Conservation (phyloP, 305 asterid genomes). For the Andrographis paniculata region DNA sequence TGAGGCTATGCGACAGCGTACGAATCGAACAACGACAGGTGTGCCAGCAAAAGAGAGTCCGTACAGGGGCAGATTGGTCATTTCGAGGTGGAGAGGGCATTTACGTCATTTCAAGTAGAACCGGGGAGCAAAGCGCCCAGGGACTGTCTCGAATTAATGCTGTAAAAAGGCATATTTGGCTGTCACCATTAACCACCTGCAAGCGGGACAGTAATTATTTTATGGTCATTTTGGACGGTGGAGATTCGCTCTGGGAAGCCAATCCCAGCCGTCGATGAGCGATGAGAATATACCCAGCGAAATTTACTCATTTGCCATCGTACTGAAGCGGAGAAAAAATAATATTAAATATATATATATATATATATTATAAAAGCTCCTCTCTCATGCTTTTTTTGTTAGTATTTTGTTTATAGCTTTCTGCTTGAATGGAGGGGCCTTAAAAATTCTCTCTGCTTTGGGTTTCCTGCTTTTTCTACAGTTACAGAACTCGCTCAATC, state of each 20-base stretch:
- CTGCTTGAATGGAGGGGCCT: slow-evolving; percentile 63
- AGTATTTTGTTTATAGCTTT: slow-evolving; percentile 23
- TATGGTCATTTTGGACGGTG: slow-evolving; percentile 25
- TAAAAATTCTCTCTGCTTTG: slow-evolving; percentile 32
- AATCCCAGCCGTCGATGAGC: slow-evolving; percentile 30
- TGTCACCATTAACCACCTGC: slow-evolving; percentile 39
- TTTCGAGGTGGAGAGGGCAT: too few species aligned
- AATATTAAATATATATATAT: neutral
- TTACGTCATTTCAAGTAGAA: too few species aligned
- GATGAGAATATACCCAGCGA: too few species aligned
- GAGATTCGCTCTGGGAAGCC: slow-evolving; percentile 12
- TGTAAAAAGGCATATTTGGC: slow-evolving; percentile 10
- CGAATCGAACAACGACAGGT: too few species aligned
- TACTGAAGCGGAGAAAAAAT: slow-evolving; percentile 5
- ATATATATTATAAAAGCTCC: slow-evolving; percentile 4
- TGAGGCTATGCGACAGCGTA: too few species aligned
- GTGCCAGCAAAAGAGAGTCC: too few species aligned
- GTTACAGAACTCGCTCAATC: slow-evolving; percentile 16
- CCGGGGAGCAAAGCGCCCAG: too few species aligned
- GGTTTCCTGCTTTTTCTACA: slow-evolving; percentile 21
- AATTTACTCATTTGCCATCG: slow-evolving; percentile 14
- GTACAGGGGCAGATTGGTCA: too few species aligned
- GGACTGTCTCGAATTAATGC: too few species aligned
- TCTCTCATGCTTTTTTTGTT: slow-evolving; percentile 19
- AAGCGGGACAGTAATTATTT: slow-evolving; percentile 31